These are phyloP conservation scores for Lepidium aucheri DNA, from an alignment of 345 rosid genomes.

Conservation along the genomic window DNA sequence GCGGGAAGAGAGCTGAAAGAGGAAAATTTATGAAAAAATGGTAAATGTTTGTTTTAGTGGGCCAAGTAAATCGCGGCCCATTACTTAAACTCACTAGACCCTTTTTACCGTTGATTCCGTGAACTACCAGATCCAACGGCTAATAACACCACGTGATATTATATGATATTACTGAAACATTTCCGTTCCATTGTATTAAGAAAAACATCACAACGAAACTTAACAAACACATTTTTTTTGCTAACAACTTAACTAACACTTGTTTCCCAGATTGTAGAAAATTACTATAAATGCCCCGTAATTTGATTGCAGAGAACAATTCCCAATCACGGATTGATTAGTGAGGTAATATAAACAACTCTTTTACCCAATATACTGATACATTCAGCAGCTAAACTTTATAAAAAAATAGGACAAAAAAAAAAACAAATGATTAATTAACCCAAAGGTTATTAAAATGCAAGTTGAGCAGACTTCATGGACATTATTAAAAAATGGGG, in stretches of 20 bases:
- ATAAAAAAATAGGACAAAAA: not conserved
- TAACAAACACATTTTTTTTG: not conserved
- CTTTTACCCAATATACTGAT: not conserved
- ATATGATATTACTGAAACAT: conserved; percentile 4
- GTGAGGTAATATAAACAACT: conserved; percentile 9
- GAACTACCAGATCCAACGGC: conserved; percentile 29
- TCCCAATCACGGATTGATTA: conserved; percentile 1
- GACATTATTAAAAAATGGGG: conserved; percentile 1
- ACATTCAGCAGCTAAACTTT: not conserved
- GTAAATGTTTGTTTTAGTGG: not conserved
- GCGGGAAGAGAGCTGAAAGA: not conserved
- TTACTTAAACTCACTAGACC: not conserved
- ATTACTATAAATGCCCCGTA: not conserved
- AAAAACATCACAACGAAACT: not conserved
- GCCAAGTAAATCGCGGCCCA: conserved; percentile 20
- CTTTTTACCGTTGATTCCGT: conserved; percentile 12
- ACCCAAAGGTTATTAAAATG: not conserved
- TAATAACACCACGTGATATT: conserved; percentile 10
- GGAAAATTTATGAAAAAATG: not conserved
- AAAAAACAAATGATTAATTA: not conserved
- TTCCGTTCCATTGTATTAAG: not conserved
- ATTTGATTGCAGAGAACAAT: not conserved
- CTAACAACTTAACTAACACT: too few species aligned
- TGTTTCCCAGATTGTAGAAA: too few species aligned
- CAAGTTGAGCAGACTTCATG: not conserved